Conservation (phyloP, 2,329 filamentous ascomycete species). For the Talaromyces sp. region DNA sequence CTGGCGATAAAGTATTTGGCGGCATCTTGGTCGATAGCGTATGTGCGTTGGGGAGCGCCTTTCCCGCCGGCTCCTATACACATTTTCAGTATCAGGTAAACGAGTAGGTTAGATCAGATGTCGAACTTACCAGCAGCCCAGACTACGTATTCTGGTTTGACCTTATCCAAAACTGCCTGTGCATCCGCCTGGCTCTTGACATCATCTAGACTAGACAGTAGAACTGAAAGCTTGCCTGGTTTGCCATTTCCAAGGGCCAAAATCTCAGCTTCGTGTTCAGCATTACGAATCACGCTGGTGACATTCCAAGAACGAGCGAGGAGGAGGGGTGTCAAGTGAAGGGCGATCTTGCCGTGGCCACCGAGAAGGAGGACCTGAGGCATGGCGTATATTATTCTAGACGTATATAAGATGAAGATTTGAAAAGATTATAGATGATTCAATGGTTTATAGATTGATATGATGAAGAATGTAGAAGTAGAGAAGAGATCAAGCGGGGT, state of each 20-base stretch:
- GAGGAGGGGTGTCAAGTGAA: slow-evolving; percentile 72
- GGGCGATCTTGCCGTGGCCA: slow-evolving; percentile 77
- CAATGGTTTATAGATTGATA: background rate
- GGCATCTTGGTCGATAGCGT: slow-evolving; percentile 55
- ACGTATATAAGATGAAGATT: background rate
- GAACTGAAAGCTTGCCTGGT: slow-evolving; percentile 64
- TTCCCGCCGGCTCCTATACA: slow-evolving; percentile 55
- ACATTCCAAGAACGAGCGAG: slow-evolving; percentile 73
- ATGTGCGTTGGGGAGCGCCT: slow-evolving; percentile 51
- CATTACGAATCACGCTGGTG: slow-evolving; percentile 72
- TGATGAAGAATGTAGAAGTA: background rate
- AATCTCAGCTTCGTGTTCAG: slow-evolving; percentile 66
- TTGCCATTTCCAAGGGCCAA: slow-evolving; percentile 58
- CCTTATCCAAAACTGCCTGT: slow-evolving; percentile 55
- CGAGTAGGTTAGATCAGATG: background rate
- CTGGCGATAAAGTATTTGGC: slow-evolving; percentile 56
- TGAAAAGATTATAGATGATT: background rate
- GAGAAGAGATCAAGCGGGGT: background rate
- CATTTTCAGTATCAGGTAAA: background rate
- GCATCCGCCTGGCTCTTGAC: slow-evolving; percentile 64
- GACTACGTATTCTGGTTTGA: slow-evolving; percentile 47
- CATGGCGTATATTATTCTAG: background rate
- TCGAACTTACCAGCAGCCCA: slow-evolving; percentile 44
- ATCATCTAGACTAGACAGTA: slow-evolving; percentile 70
- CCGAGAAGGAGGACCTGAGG: slow-evolving; percentile 68